Conservation (phyloP, 768 basidiomycete genomes). For the Melanogaster broomeanus region DNA sequence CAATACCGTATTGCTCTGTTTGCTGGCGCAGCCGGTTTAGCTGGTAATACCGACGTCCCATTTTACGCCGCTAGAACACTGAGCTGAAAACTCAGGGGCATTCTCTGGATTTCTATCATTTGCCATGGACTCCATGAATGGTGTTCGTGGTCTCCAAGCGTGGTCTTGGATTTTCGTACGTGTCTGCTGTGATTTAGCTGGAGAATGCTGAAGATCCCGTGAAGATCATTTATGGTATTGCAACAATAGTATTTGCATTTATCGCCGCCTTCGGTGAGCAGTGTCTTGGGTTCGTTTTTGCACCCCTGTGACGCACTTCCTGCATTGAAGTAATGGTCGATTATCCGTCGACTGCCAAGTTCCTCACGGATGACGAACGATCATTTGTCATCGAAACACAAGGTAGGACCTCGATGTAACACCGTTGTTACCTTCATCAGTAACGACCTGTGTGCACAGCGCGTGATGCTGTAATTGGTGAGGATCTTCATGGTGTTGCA, state of each 20-base stretch:
- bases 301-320: background rate
- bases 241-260: slow-evolving; percentile 60
- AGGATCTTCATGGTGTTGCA: slow-evolving; percentile 56
- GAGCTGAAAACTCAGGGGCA: slow-evolving; percentile 35
- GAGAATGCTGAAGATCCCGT: background rate
- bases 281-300: no score
- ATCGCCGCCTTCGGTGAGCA: slow-evolving; percentile 50
- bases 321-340: slow-evolving; percentile 56
- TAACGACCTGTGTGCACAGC: slow-evolving; percentile 52
- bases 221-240: no score
- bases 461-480: slow-evolving; percentile 62
- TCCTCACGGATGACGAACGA: slow-evolving; percentile 63
- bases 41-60: slow-evolving; percentile 33
- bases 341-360: slow-evolving; percentile 57
- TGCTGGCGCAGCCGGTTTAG: slow-evolving; percentile 64
- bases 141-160: slow-evolving; percentile 47
- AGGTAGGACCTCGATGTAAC: slow-evolving; percentile 37
- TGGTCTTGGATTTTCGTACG: slow-evolving; percentile 74
- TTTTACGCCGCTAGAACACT: background rate
- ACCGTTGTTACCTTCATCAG: background rate
- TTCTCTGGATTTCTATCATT: slow-evolving; percentile 62
- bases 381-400: slow-evolving; percentile 55
- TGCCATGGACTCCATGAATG: slow-evolving; percentile 54
- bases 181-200: background rate
- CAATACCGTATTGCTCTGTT: slow-evolving; percentile 64